These are phyloP conservation scores for Lachancea meyersii DNA, from an alignment of 805 yeast genomes.

Conservation along the genomic window DNA sequence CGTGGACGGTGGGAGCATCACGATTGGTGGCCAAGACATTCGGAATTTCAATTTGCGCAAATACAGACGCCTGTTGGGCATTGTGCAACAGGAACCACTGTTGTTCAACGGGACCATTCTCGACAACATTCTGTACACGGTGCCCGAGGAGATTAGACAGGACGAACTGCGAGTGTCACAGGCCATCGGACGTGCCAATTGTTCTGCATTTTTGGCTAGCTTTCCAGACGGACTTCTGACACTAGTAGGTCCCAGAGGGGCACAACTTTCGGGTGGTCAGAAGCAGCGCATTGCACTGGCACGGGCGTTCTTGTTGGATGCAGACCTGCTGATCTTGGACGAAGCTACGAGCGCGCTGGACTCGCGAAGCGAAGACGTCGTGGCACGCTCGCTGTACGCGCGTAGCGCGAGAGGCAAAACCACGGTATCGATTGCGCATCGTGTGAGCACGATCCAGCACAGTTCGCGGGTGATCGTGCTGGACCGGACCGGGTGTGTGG, in stretches of 20 bases:
- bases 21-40: conserved; percentile 60
- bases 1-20: conserved; percentile 57
- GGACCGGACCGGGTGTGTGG: conserved; percentile 65
- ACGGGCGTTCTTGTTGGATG: conserved; percentile 72
- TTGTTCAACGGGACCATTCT: conserved; percentile 78
- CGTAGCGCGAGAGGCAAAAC: conserved; percentile 57
- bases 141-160: conserved; percentile 42
- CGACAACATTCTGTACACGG: conserved; percentile 78
- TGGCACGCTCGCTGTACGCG: conserved; percentile 60
- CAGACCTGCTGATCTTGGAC: conserved; percentile 76
- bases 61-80: conserved; percentile 71
- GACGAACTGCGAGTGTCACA: conserved; percentile 51
- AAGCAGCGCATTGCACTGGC: conserved; percentile 90
- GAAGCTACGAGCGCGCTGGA: conserved; percentile 95
- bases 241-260: conserved; percentile 76
- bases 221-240: conserved; percentile 84
- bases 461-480: conserved; percentile 78
- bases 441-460: conserved; percentile 79
- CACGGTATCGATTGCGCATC: conserved; percentile 84
- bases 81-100: conserved; percentile 90
- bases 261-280: conserved; percentile 92
- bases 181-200: conserved; percentile 69
- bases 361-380: conserved; percentile 78
- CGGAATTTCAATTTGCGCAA: conserved; percentile 61
- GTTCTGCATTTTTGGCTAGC: conserved; percentile 56